Evolutionary conservation across 345 rosid species (phyloP).

Genomic region (Chamaenerion angustifolium): DNA sequence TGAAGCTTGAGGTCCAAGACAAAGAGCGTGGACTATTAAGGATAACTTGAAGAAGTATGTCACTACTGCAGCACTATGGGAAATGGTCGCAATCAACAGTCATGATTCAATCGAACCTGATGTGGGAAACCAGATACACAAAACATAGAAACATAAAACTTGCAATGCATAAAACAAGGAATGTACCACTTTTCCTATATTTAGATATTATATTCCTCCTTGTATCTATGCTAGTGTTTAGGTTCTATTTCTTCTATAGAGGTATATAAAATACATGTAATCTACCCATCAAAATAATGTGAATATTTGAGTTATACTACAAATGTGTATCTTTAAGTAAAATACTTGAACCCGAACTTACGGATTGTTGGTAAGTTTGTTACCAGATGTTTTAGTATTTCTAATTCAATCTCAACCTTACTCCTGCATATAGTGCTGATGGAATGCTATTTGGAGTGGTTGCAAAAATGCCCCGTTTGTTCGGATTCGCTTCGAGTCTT

Average conservation of each 20-base stretch:
- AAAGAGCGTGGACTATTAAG: conserved; percentile 76
- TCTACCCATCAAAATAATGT: too few relatives aligned
- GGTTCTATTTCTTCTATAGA: too few relatives aligned
- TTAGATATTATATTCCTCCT: too few relatives aligned
- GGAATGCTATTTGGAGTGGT: conserved; percentile 96
- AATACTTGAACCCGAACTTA: conserved; percentile 85
- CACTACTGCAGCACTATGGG: conserved; percentile 55
- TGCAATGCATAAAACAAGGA: too few relatives aligned
- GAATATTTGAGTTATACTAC: too few relatives aligned
- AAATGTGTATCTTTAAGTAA: too few relatives aligned
- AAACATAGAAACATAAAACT: too few relatives aligned
- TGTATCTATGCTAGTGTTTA: too few relatives aligned
- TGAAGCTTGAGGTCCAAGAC: conserved; percentile 54
- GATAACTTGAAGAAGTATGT: conserved; percentile 75
- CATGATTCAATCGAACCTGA: conserved; percentile 75
- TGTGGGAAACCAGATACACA: too few relatives aligned
- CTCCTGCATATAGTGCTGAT: conserved; percentile 90
- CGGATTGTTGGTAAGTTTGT: conserved; percentile 68
- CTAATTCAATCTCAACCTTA: too few relatives aligned
- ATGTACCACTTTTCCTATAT: too few relatives aligned
- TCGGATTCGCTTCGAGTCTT: conserved; percentile 56
- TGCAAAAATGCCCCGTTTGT: conserved; percentile 54
- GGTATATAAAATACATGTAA: too few relatives aligned
- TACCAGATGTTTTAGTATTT: neutral
- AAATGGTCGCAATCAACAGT: conserved; percentile 62